Evolutionary conservation across 805 yeast species (phyloP), one percentile per base, ranked within the genome.

Genomic region (Starmerella etchellsii): DNA sequence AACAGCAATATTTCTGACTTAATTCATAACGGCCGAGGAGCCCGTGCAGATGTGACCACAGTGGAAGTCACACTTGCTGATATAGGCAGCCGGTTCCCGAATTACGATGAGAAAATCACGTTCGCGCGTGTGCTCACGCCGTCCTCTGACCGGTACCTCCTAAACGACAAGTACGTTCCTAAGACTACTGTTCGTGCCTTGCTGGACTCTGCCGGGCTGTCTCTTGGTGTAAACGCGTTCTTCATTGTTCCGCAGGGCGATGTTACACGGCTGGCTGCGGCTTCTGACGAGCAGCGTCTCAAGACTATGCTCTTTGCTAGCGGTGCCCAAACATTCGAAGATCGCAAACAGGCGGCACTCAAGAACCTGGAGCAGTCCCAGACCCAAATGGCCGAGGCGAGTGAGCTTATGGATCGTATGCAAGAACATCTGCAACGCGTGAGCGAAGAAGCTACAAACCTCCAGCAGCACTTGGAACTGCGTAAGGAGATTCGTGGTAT

Each of bases 221-320:
- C 94, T 0, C 70, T 81, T 46, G 75, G 84, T 5, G 76, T 85
- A 5, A 87, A 85, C 49, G 95, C 96, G 1, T 88, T 87, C 60
- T 88, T 88, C 58, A 88, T 91, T 51, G 97, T 91, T 4, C 97
- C 98, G 0, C 98, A 91, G 61, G 98, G 98, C 18, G 70, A 82
- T 52, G 83, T 91, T 52, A 80, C 95, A 1, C 70, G 81, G 0
- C 66, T 91, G 44, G 88, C 97, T 0, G 84, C 84, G 55, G 88
- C 95, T 0, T 81, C 81, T 51, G 95, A 85, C 55, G 55, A 72
- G 2, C 95, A 87, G 55, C 71, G 96, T 46, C 66, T 88, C 38
- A 69, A 72, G 27, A 63, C 87, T 30, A 64, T 91, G 50, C 85
- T 88, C 50, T 95, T 85, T 54, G 95, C 88, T 26, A 91, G 95